phyloP scores from a whole-genome alignment of 2,329 filamentous ascomycete species.

The Aspergillus viridinutans region DNA sequence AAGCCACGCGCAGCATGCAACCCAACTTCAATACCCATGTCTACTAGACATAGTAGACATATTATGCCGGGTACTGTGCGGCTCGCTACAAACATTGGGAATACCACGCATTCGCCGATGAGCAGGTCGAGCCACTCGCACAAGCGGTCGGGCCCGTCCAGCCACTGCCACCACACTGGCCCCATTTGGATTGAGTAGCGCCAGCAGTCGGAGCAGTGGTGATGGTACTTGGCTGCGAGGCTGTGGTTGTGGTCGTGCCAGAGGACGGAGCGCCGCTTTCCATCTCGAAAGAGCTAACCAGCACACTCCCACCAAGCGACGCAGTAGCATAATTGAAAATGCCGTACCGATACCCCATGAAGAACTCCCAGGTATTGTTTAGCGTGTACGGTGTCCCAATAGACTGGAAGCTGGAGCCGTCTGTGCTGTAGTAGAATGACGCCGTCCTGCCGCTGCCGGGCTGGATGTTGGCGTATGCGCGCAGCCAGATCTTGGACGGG shows the following conservation, averaged over 20 bases:
- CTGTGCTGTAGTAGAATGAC: conserved; percentile 43
- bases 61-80: neutral
- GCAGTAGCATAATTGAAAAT: conserved; percentile 50
- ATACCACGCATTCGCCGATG: neutral
- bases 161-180: neutral
- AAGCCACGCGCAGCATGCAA: too few species aligned
- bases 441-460: conserved; percentile 25
- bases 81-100: neutral
- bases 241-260: neutral
- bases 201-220: neutral
- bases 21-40: too few species aligned
- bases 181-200: neutral
- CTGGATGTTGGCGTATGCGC: conserved; percentile 34
- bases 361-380: conserved; percentile 45
- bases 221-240: neutral
- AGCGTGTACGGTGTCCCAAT: conserved; percentile 36
- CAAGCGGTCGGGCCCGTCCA: neutral
- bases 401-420: conserved; percentile 37
- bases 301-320: conserved; percentile 38
- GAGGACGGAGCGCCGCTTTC: neutral
- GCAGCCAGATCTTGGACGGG: conserved; percentile 33
- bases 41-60: too few species aligned
- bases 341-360: conserved; percentile 48
- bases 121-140: neutral
- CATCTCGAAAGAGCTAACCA: conserved; percentile 11